phyloP scores from a whole-genome alignment of 225 moss, liverwort and hornwort species.

The Sphagnum tenellum region DNA sequence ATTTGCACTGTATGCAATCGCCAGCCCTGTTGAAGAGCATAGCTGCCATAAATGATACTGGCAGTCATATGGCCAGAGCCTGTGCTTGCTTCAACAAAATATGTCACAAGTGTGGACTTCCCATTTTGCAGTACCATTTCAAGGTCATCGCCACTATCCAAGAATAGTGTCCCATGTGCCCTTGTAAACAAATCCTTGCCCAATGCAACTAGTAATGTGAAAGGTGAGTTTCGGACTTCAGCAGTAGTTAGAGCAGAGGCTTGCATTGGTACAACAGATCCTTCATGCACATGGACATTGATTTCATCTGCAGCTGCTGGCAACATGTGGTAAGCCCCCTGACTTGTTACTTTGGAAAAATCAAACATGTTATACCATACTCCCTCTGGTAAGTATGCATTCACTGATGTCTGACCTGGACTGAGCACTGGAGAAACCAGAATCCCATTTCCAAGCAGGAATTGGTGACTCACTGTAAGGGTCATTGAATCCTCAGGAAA shows the following conservation, averaged over 20 bases:
- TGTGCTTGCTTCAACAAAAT: slow-evolving; percentile 14
- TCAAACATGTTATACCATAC: slow-evolving; percentile 75
- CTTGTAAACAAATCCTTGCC: slow-evolving; percentile 10
- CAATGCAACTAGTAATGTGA: slow-evolving; percentile 53
- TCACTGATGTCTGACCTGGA: slow-evolving; percentile 27
- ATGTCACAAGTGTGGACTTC: slow-evolving; percentile 35
- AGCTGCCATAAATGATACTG: slow-evolving; percentile 26
- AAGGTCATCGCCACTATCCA: slow-evolving; percentile 53
- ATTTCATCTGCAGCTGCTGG: slow-evolving; percentile 40
- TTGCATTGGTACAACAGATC: slow-evolving; percentile 59
- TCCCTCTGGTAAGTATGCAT: slow-evolving; percentile 62
- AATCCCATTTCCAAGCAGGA: slow-evolving; percentile 45
- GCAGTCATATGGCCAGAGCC: slow-evolving; percentile 15
- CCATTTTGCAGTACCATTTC: slow-evolving; percentile 46
- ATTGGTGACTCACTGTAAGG: slow-evolving; percentile 39
- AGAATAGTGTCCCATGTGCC: slow-evolving; percentile 45
- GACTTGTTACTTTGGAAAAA: slow-evolving; percentile 18
- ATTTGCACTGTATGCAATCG: slow-evolving; percentile 23
- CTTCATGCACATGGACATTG: slow-evolving; percentile 57
- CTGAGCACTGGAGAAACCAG: slow-evolving; percentile 55
- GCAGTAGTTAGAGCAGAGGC: slow-evolving; percentile 43
- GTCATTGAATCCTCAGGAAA: slow-evolving; percentile 44
- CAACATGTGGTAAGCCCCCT: slow-evolving; percentile 14
- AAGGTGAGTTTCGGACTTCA: slow-evolving; percentile 34
- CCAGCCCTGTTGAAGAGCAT: slow-evolving; percentile 26